Base-by-base conservation (phyloP, 768 basidiomycete genomes). In the Clathrus columnatus region DNA sequence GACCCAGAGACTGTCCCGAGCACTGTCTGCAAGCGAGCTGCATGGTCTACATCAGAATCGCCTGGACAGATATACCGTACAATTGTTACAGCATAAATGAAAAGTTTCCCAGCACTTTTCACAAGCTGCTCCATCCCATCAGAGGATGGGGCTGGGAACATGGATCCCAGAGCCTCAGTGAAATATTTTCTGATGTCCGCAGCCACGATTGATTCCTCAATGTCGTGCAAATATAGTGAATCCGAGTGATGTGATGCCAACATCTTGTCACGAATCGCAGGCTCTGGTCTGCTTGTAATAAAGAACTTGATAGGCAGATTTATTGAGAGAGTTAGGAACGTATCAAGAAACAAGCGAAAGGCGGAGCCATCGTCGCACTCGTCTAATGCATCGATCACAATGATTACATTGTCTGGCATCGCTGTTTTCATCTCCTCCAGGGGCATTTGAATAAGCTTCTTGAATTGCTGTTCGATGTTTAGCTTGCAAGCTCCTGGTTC, bases 121-220 rank as follows among this genome's bases (percentile, higher is more conserved):
- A 59, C 45, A 7, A 59, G 47, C 7, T 28, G 28, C 10, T 59
- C n/a, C 16, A 59, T 5, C 6, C 50, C 58, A 21, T 28, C 8
- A 2, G 24, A 23, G n/a, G 58, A 18, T 1, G 57, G 58, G 57
- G 56, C 56, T 8, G 44, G 10, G 10, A 29, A 23, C 0, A 50
- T 20, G 4, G 52, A n/a, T 21, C 54, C 20, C 27, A 54, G 18
- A 5, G 18, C 27, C 21, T 24, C 36, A 24, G 11, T 7, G 5
- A 27, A 29, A 56, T 51, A 53, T 41, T 10, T 23, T 20, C 41
- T 23, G 57, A 68, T 68, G 53, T 67, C 67, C 2, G 53, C 53
- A 52, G 61, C 57, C 8, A 65, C 61, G n/a, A 60, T 27, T 24
- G 59, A 52, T 7, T 62, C 41, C 11, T 63, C 49, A 14, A 65